These are phyloP conservation scores for Mortierella claussenii DNA, from an alignment of 192 early-diverging fungal genomes.

Conservation along the genomic window DNA sequence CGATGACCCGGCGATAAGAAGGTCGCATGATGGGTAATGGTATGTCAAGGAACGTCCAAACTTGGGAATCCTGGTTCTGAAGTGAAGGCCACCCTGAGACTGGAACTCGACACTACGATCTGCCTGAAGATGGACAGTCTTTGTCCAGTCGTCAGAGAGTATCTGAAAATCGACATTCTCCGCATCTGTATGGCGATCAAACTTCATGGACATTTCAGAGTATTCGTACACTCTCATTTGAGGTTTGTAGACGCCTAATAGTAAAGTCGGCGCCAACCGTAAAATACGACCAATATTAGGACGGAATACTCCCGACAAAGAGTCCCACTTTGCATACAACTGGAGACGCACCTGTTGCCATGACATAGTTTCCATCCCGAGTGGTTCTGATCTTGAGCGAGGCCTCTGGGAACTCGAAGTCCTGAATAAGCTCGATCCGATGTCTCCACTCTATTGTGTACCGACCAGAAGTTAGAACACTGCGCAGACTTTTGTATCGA, in stretches of 20 bases:
- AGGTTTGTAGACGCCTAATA: slow-evolving; percentile 90
- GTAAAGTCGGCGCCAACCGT: no score
- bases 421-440: slow-evolving; percentile 96
- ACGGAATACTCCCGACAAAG: no score
- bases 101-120: slow-evolving; percentile 95
- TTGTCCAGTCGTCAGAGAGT: slow-evolving; percentile 98
- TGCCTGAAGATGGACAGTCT: slow-evolving; percentile 89
- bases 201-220: slow-evolving; percentile 95
- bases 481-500: no score
- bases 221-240: slow-evolving; percentile 96
- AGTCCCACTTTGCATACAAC: slow-evolving; percentile 12
- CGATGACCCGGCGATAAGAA: slow-evolving; percentile 82
- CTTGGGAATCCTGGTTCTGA: slow-evolving; percentile 92
- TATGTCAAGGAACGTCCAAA: slow-evolving; percentile 94
- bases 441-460: slow-evolving; percentile 78
- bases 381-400: slow-evolving; percentile 86
- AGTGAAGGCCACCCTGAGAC: slow-evolving; percentile 95
- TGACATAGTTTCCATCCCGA: slow-evolving; percentile 84
- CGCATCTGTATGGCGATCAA: slow-evolving; percentile 93
- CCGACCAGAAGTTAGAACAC: no score
- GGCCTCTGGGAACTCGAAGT: slow-evolving; percentile 98
- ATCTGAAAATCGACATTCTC: slow-evolving; percentile 93
- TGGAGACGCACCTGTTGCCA: slow-evolving; percentile 80
- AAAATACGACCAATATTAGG: background rate
- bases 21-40: slow-evolving; percentile 92